Evolutionary conservation across 1,284 basidiomycete species (phyloP), one percentile per base, ranked within the genome.

Genomic region (Sphaerobolus stellatus): DNA sequence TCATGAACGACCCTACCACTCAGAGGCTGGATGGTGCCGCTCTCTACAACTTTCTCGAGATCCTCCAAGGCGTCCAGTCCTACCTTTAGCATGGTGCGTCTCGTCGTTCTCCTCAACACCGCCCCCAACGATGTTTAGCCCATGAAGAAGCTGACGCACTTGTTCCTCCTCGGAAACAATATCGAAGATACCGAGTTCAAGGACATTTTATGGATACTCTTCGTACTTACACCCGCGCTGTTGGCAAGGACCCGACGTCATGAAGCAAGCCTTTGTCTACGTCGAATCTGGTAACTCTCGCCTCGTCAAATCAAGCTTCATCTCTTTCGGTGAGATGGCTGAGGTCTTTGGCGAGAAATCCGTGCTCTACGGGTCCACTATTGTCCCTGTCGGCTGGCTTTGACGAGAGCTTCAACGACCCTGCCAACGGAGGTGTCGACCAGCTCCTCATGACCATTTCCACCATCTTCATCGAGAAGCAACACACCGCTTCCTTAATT

Each of bases 321-420:
- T 99, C 66, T 98, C 98, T 84, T 99, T 99, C 65, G 92, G 94
- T 58, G 94, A 97, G 62, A 96, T 99, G 91, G 90, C 95, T 25
- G 84, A 92, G 51, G 94, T 99, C 27, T 99, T 98, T 66, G 92
- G 86, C 58, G 92, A 92, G 59, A 94, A 99, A 67, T 98, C 99
- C 66, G 87, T 92, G 8, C 82, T 81, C 18, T 98, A 93, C 74
- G 81, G 99, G 31, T 83, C 87, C 18, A 84, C 82, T 60, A 92
- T 98, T 59, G 86, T 99, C 31, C 94, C 95, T 34, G 80, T 90
- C 47, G 69, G 82, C 87, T 59, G 85, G 88, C 40, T 13, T 54
- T 14, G 53, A 49, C 24, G 70, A 72, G 51, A n/a, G 11, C 40
- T 4, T 43, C 22, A 24, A 43, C 20, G 41, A n/a, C n/a, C n/a